Evolutionary conservation across 2,329 filamentous ascomycete species (phyloP), one percentile per base, ranked within the genome.

Genomic region (Akanthomyces dipterigenus): DNA sequence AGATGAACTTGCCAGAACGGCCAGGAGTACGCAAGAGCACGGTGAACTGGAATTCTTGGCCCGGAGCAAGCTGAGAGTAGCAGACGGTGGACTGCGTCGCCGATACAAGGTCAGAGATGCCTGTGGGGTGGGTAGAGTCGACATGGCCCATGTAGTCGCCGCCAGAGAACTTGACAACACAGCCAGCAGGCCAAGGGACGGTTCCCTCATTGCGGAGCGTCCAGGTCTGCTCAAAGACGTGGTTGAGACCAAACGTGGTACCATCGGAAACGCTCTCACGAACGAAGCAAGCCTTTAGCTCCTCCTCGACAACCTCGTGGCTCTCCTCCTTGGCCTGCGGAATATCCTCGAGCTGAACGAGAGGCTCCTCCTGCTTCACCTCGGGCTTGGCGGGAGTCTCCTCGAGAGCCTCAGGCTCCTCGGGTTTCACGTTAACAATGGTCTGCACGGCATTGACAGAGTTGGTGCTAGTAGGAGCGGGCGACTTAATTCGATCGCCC

Each of bases 111-210:
- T 93, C 87, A 43, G 83, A 82, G 61, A 91, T 85, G 67, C 88
- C 90, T n/a, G 89, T 87, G 26, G 92, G 90, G 69, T 89, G 89
- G 64, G 82, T 83, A 56, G 89, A 86, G 73, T 96, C 90, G 60
- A 96, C 83, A 67, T 93, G 89, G 68, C 96, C 91, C 95, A 99
- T 98, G 76, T 93, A 92, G 74, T 98, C 93, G 55, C 95, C 95
- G 62, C 93, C 92, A 63, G 96, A 89, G 70, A 93, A 97, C 75
- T 90, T 91, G 68, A 98, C 90, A 61, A 88, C 89, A 80, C 91
- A 96, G 64, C 93, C 95, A 60, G 87, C 85, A 42, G 95, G 95
- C 95, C 95, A 99, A 14, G 87, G 75, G 55, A 80, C 77, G 12
- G 85, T 84, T 31, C 95, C 93, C 22, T 88, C 87, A 72, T 99